These are phyloP conservation scores for Caloboletus firmus DNA, from an alignment of 1,284 basidiomycete genomes.

Conservation along the genomic window DNA sequence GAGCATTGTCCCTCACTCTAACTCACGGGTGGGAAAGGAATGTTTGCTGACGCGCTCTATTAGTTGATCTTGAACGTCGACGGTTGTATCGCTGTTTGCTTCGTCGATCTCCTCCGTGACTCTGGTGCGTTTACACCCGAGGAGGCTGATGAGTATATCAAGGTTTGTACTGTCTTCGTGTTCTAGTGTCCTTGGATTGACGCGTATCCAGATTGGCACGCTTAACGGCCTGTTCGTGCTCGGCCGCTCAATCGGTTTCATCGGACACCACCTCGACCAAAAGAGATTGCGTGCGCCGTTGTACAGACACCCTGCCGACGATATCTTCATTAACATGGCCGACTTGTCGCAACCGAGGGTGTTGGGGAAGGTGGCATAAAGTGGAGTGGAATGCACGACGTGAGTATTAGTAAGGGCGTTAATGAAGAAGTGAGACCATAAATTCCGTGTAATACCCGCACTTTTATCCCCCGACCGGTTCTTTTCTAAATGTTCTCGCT, in stretches of 20 bases:
- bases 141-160: slow-evolving; percentile 97
- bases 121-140: slow-evolving; percentile 94
- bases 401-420: not conserved
- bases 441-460: slow-evolving; percentile 23
- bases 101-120: slow-evolving; percentile 93
- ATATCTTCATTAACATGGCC: slow-evolving; percentile 86
- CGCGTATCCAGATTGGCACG: slow-evolving; percentile 64
- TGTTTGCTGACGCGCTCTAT: not conserved
- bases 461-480: slow-evolving; percentile 11
- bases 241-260: slow-evolving; percentile 96
- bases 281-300: slow-evolving; percentile 90
- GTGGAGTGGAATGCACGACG: not conserved
- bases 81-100: slow-evolving; percentile 97
- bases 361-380: slow-evolving; percentile 54
- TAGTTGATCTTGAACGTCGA: slow-evolving; percentile 93
- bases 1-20: slow-evolving; percentile 30
- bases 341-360: slow-evolving; percentile 77
- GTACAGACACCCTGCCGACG: slow-evolving; percentile 88
- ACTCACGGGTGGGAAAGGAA: not conserved
- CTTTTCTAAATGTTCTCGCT: not conserved
- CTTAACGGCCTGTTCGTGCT: slow-evolving; percentile 97
- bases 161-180: slow-evolving; percentile 41
- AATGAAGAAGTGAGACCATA: slow-evolving; percentile 7
- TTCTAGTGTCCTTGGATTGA: slow-evolving; percentile 6
- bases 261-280: slow-evolving; percentile 94